Percentiles rank a stretch among this genome's conserved stretches.
These are phyloP conservation scores for Exophiala dermatitidis DNA, from an alignment of 2,329 filamentous ascomycete species.

Conservation along the genomic window DNA sequence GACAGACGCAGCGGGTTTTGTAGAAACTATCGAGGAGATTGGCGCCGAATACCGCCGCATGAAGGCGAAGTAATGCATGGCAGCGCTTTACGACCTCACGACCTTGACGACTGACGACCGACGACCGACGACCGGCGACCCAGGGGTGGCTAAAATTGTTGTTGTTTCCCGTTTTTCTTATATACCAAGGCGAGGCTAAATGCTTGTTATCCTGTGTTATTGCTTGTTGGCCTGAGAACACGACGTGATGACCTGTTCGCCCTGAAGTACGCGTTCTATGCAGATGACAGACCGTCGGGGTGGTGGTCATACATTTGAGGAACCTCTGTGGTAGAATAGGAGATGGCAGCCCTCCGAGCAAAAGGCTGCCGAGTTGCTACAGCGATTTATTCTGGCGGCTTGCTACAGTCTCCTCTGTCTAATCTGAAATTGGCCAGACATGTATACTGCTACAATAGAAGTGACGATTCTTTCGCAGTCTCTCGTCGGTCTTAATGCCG, in stretches of 20 bases:
- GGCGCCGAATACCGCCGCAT: slow-evolving; percentile 18
- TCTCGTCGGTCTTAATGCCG: not conserved
- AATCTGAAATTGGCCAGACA: not conserved
- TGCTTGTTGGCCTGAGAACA: not conserved
- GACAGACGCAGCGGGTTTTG: slow-evolving; percentile 37
- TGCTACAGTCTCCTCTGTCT: no score
- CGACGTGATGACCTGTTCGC: slow-evolving; percentile 1
- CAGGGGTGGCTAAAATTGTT: slow-evolving; percentile 4
- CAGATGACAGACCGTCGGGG: not conserved
- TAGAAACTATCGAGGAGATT: slow-evolving; percentile 32
- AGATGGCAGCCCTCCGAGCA: no score
- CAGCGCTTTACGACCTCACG: slow-evolving; percentile 12
- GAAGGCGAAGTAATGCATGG: slow-evolving; percentile 5
- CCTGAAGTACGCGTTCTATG: no score
- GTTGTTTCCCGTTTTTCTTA: not conserved
- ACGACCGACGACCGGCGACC: slow-evolving; percentile 11
- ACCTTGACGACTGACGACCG: slow-evolving; percentile 13
- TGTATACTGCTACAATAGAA: not conserved
- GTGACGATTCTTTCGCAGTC: not conserved
- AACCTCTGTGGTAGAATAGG: no score
- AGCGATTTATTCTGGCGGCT: no score
- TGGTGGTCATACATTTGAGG: no score
- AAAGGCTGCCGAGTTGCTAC: no score
- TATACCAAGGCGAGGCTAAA: slow-evolving; percentile 2
- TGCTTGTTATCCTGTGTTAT: slow-evolving; percentile 7